Evolutionary conservation across 2,329 filamentous ascomycete genomes (phyloP).

Genomic region (Claviceps monticola): DNA sequence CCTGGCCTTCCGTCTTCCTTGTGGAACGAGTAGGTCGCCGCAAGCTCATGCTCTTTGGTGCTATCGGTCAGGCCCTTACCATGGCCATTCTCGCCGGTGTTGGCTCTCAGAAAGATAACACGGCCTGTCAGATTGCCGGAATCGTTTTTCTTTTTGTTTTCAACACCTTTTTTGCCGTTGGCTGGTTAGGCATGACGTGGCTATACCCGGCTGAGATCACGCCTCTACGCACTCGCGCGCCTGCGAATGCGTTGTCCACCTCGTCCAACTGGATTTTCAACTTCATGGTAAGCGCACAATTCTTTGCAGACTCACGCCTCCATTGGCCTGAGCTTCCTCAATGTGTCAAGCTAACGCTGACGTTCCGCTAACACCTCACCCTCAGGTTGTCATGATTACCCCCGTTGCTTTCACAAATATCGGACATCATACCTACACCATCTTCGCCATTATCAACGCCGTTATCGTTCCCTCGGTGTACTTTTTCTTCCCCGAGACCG

Average conservation of each 20-base stretch:
- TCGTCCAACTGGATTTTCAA: conserved; percentile 50
- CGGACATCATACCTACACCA: conserved; percentile 45
- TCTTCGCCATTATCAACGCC: conserved; percentile 53
- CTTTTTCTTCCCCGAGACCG: conserved; percentile 53
- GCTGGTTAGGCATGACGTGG: conserved; percentile 47
- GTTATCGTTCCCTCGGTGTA: conserved; percentile 43
- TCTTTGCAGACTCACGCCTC: too few relatives aligned
- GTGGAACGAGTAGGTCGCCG: conserved; percentile 55
- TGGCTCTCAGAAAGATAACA: conserved; percentile 35
- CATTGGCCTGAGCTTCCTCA: not conserved
- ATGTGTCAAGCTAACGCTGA: not conserved
- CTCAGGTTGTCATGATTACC: conserved; percentile 45
- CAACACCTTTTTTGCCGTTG: conserved; percentile 43
- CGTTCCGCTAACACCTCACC: not conserved
- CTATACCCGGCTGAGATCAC: conserved; percentile 54
- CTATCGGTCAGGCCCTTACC: conserved; percentile 42
- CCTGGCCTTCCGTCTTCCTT: conserved; percentile 46
- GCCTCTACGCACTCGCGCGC: conserved; percentile 51
- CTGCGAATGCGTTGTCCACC: conserved; percentile 42
- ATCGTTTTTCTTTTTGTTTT: conserved; percentile 55
- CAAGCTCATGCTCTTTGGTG: conserved; percentile 58
- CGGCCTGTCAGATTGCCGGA: conserved; percentile 40
- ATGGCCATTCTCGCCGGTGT: conserved; percentile 51
- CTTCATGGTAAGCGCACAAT: conserved; percentile 28
- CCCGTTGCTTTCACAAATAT: conserved; percentile 45